Evolutionary conservation across 2,329 filamentous ascomycete species (phyloP).

Genomic region (Colletotrichum sp.): DNA sequence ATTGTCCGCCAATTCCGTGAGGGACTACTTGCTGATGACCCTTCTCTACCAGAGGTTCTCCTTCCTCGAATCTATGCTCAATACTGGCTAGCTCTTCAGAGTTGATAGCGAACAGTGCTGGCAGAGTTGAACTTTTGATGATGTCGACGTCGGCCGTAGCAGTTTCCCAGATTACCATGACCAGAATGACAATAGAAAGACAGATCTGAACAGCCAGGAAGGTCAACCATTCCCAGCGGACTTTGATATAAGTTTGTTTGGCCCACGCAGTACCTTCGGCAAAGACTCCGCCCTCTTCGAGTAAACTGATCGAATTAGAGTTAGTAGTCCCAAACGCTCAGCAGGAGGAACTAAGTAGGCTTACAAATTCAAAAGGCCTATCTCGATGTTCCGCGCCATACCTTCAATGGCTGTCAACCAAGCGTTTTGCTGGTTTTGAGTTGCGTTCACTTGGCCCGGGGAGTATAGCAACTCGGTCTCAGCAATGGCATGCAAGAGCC

Average conservation of each 20-base stretch:
- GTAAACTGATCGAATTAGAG: background rate
- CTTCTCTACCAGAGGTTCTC: background rate
- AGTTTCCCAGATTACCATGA: background rate
- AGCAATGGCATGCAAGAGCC: background rate
- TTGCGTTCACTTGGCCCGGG: too few species aligned
- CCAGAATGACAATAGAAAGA: background rate
- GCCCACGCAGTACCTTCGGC: background rate
- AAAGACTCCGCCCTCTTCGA: background rate
- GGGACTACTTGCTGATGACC: background rate
- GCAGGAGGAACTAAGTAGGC: background rate
- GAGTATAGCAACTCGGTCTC: background rate
- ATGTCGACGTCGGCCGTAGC: background rate
- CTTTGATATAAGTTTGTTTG: background rate
- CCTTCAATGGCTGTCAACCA: background rate
- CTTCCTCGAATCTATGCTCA: background rate
- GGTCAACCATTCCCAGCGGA: background rate
- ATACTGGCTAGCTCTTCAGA: background rate
- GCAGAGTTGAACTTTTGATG: background rate
- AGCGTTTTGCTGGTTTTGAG: background rate
- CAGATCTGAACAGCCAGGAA: background rate
- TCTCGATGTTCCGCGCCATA: background rate
- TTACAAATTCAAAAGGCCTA: background rate
- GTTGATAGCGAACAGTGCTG: background rate
- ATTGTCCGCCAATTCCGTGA: too few species aligned
- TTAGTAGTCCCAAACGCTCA: background rate